Conservation (phyloP, 164 flowering plant genomes). For the Aristolochia californica region DNA sequence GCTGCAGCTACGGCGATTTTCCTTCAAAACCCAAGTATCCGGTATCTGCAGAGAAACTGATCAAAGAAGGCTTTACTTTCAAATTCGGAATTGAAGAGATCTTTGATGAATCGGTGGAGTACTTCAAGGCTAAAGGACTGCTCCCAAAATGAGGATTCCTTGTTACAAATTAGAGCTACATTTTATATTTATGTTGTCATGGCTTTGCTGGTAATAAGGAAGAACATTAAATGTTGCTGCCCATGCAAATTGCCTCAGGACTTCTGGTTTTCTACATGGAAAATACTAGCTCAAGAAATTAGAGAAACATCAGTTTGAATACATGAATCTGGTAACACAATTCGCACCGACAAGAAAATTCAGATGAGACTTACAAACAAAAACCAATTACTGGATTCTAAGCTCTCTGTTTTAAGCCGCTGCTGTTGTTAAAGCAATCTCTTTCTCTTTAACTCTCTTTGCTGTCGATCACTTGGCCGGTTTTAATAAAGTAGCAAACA, state of each 20-base stretch:
- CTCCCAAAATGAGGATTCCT: conserved; percentile 21
- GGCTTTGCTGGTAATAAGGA: no score
- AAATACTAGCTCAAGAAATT: no score
- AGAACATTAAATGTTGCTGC: no score
- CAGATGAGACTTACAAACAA: no score
- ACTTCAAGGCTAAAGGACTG: conserved; percentile 38
- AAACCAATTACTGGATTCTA: no score
- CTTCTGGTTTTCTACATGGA: no score
- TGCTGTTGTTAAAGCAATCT: conserved; percentile 35
- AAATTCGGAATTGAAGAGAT: conserved; percentile 56
- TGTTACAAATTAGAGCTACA: neutral
- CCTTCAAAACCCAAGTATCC: conserved; percentile 51
- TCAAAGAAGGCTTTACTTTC: conserved; percentile 63
- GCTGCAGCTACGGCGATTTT: conserved; percentile 55
- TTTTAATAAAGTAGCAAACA: conserved; percentile 85
- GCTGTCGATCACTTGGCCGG: conserved; percentile 85
- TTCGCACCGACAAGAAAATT: no score
- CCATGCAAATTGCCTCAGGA: no score
- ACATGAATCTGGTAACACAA: no score
- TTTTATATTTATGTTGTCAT: no score
- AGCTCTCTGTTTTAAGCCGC: neutral
- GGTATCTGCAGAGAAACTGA: conserved; percentile 57
- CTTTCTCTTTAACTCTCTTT: conserved; percentile 45
- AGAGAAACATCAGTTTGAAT: no score
- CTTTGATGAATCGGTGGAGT: conserved; percentile 53